Evolutionary conservation across 2,329 filamentous ascomycete genomes (phyloP).

Genomic region (Arthrocladium fulminans): DNA sequence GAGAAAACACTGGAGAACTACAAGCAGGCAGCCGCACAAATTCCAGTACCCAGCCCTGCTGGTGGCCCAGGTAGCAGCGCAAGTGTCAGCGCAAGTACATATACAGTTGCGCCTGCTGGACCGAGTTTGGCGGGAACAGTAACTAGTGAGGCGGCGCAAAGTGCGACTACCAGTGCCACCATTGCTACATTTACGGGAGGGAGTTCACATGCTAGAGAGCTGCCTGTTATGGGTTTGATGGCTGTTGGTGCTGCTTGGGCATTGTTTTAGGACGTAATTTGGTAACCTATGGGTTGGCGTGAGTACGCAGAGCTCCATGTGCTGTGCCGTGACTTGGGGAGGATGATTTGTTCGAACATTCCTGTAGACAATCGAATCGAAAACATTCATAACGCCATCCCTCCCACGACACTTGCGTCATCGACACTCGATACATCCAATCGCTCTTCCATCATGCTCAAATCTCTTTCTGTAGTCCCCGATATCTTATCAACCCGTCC

Average conservation of each 20-base stretch:
- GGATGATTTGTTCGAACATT: neutral
- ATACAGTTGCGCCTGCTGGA: too few species aligned
- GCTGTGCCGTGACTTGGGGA: neutral
- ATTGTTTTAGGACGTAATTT: neutral
- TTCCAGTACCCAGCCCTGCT: slow-evolving; percentile 11
- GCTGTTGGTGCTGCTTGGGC: slow-evolving; percentile 15
- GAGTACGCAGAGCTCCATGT: neutral
- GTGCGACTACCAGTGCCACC: slow-evolving; percentile 7
- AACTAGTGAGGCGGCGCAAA: slow-evolving; percentile 6
- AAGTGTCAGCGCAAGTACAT: too few species aligned
- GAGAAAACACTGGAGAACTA: slow-evolving; percentile 21
- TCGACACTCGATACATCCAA: slow-evolving; percentile 2
- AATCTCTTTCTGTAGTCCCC: slow-evolving; percentile 24
- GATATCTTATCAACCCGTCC: slow-evolving; percentile 41
- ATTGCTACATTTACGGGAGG: slow-evolving; percentile 20
- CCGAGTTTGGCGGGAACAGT: slow-evolving; percentile 4
- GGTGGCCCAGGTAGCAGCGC: neutral
- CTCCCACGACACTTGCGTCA: slow-evolving; percentile 1
- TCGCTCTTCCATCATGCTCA: neutral
- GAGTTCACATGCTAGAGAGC: slow-evolving; percentile 8
- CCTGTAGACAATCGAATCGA: too few species aligned
- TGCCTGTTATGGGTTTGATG: slow-evolving; percentile 10
- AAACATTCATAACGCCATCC: slow-evolving; percentile 3
- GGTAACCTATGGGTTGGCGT: too few species aligned
- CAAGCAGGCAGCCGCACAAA: slow-evolving; percentile 16